Conservation (phyloP, 768 basidiomycete species). For the Mrakia frigida region DNA sequence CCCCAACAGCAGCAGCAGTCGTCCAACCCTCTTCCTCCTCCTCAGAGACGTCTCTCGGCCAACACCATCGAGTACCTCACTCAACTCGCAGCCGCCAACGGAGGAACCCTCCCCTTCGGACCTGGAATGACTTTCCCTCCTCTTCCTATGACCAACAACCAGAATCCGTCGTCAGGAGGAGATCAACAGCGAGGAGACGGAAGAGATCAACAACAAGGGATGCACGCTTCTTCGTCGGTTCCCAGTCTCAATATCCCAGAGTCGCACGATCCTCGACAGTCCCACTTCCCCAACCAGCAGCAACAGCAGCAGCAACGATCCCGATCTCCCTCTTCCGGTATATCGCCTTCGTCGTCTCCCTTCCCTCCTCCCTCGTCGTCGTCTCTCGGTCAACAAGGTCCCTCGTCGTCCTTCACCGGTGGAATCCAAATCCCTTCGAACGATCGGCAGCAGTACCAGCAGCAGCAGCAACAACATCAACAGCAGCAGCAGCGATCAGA, state of each 20-base stretch:
- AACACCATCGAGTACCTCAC: slow-evolving; percentile 32
- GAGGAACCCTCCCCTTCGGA: slow-evolving; percentile 30
- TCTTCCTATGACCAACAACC: neutral
- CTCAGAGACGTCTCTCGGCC: slow-evolving; percentile 22
- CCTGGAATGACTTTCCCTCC: slow-evolving; percentile 21
- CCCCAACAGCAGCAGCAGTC: neutral
- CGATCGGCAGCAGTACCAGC: slow-evolving; percentile 13
- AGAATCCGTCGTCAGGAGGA: slow-evolving; percentile 5
- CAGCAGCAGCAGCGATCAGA: neutral
- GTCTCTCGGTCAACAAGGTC: neutral
- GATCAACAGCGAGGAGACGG: neutral
- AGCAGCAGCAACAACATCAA: slow-evolving; percentile 19
- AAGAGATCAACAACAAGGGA: neutral
- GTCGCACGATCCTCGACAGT: neutral
- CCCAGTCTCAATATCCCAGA: slow-evolving; percentile 8
- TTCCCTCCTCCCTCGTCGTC: neutral
- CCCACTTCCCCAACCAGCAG: slow-evolving; percentile 8
- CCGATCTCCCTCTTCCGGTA: neutral
- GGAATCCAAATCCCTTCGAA: slow-evolving; percentile 8
- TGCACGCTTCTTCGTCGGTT: neutral
- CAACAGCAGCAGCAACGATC: neutral
- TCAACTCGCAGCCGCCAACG: slow-evolving; percentile 32
- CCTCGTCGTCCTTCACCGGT: neutral
- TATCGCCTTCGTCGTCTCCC: slow-evolving; percentile 4
- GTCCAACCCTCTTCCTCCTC: slow-evolving; percentile 18